Evolutionary conservation across 1,139 yeast species (phyloP).

Genomic region (Lodderomyces jiufengensis): DNA sequence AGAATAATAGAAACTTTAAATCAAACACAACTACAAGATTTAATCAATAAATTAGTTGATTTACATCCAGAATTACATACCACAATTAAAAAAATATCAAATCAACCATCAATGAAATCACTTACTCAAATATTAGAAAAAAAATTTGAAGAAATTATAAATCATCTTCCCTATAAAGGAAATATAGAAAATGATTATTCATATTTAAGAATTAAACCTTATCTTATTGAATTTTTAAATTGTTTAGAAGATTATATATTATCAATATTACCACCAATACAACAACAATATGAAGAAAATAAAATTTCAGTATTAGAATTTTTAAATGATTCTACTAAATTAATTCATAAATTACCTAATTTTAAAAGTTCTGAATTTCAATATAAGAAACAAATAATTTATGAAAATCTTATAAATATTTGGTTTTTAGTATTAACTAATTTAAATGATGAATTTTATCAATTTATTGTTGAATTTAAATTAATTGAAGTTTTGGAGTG

Average conservation of each 20-base stretch:
- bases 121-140: constrained; percentile 48
- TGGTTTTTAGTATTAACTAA: constrained; percentile 63
- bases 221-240: constrained; percentile 69
- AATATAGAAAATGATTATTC: constrained; percentile 78
- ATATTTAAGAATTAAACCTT: constrained; percentile 75
- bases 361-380: constrained; percentile 71
- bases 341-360: constrained; percentile 67
- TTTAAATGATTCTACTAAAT: constrained; percentile 60
- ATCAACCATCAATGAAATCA: constrained; percentile 52
- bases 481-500: constrained; percentile 46
- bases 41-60: constrained; percentile 51
- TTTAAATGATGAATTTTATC: constrained; percentile 13
- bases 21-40: constrained; percentile 47
- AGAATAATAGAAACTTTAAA: constrained; percentile 69
- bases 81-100: constrained; percentile 53
- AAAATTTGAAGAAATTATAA: constrained; percentile 45
- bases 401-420: constrained; percentile 75
- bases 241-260: constrained; percentile 78
- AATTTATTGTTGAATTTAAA: constrained; percentile 27
- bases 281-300: constrained; percentile 51
- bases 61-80: constrained; percentile 60
- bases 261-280: constrained; percentile 81
- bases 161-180: constrained; percentile 70
- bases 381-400: constrained; percentile 67
- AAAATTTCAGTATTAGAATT: constrained; percentile 58